A percentile compares a stretch with the other conserved stretches of the same genome.
phyloP scores from a whole-genome alignment of 306 rosid species.

The Quercus ilex region DNA sequence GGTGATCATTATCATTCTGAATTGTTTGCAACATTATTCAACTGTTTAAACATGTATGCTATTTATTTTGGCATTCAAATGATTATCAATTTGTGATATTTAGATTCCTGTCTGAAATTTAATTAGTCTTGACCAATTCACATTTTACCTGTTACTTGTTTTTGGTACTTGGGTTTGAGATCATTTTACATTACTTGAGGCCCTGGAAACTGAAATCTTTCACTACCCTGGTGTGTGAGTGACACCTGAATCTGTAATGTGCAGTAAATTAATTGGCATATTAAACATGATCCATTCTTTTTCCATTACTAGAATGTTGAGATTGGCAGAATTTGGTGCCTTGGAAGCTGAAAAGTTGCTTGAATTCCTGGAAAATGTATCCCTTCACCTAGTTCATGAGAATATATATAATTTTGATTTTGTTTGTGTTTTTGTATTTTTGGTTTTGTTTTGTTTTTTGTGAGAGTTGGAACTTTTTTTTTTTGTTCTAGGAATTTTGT shows the following conservation, averaged over 20 bases:
- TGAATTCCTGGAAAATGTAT: neutral
- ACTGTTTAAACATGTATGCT: neutral
- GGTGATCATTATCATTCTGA: slow-evolving; percentile 17
- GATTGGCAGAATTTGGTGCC: neutral
- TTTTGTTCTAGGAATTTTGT: too few species aligned
- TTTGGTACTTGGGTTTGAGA: neutral
- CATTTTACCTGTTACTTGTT: too few species aligned
- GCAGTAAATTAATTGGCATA: neutral
- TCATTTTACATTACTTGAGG: neutral
- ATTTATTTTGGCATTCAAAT: slow-evolving; percentile 3
- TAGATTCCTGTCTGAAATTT: neutral
- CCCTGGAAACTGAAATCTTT: neutral
- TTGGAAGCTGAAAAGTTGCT: neutral
- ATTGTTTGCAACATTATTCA: slow-evolving; percentile 23
- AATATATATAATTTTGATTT: too few species aligned
- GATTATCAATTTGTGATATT: neutral
- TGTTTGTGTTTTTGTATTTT: too few species aligned
- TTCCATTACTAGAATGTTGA: neutral
- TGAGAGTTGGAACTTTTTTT: too few species aligned
- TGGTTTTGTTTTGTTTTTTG: too few species aligned
- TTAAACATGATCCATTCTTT: neutral
- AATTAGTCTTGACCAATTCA: too few species aligned
- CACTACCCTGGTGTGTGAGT: neutral
- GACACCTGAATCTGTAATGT: neutral
- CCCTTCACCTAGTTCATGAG: too few species aligned